Percentiles rank a stretch among this genome's conserved stretches.
Conservation (phyloP, 495 filamentous ascomycete species). For the Lophiostoma macrostomum region DNA sequence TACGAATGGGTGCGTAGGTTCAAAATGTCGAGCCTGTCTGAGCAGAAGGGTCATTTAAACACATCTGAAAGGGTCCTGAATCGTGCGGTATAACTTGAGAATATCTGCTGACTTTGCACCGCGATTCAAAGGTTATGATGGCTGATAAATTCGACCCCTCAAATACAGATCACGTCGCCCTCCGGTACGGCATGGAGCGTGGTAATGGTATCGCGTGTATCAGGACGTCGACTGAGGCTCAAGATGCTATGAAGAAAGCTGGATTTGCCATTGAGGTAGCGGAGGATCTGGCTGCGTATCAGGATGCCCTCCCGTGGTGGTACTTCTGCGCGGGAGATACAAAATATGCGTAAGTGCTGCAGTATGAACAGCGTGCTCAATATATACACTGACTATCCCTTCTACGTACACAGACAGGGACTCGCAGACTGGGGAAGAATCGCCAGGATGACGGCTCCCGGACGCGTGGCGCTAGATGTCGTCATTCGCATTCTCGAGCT, state of each 20-base stretch:
- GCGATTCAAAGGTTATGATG: too few species aligned
- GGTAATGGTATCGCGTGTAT: constrained; percentile 4
- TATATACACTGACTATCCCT: too few species aligned
- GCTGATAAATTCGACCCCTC: too few species aligned
- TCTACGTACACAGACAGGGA: too few species aligned
- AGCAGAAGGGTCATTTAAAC: too few species aligned
- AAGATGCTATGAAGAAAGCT: neutral
- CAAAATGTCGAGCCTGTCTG: too few species aligned
- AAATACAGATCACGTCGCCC: neutral
- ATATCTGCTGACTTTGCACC: too few species aligned
- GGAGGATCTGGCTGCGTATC: constrained; percentile 1
- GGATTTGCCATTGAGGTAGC: neutral
- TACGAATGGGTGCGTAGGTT: constrained; percentile 89
- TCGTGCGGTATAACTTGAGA: too few species aligned
- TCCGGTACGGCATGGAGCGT: neutral
- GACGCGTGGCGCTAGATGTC: neutral
- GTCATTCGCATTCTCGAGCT: neutral
- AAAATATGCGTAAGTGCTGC: neutral
- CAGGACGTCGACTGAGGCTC: neutral
- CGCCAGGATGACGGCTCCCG: neutral
- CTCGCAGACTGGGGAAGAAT: neutral
- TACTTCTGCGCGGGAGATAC: neutral
- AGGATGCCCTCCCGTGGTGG: constrained; percentile 6
- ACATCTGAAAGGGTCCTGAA: too few species aligned
- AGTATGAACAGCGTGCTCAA: too few species aligned